Conservation (phyloP, 2,329 filamentous ascomycete genomes). For the Aspergillus arachidicola region DNA sequence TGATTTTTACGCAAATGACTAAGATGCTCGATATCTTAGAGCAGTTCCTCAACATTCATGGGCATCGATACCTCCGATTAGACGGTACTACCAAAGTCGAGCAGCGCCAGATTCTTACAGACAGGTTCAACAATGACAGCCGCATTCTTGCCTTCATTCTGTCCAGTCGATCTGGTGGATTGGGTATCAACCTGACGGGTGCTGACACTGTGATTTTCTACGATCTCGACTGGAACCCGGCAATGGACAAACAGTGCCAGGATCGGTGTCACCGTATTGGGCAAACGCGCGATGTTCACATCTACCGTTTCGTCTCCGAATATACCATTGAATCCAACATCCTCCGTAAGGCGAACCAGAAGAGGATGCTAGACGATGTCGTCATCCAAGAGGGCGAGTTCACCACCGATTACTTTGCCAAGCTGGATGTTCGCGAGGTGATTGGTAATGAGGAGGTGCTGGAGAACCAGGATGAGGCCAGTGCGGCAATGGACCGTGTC, state of each 20-base stretch:
- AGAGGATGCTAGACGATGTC: conserved; percentile 95
- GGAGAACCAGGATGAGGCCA: conserved; percentile 71
- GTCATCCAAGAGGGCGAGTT: conserved; percentile 98
- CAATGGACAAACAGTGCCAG: conserved; percentile 99
- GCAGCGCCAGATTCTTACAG: conserved; percentile 90
- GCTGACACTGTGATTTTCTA: conserved; percentile 99
- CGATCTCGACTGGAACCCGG: conserved; percentile 98
- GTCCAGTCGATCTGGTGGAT: conserved; percentile 87
- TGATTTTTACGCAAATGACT: conserved; percentile 99
- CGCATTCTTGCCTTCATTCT: conserved; percentile 95
- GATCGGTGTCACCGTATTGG: conserved; percentile 96
- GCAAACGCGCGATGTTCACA: conserved; percentile 95
- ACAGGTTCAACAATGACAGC: conserved; percentile 93
- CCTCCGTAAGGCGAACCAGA: conserved; percentile 92
- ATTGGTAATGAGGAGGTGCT: conserved; percentile 58
- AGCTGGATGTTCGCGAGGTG: conserved; percentile 69
- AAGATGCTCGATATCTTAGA: conserved; percentile 97
- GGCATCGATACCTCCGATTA: conserved; percentile 91
- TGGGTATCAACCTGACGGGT: conserved; percentile 95
- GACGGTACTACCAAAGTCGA: conserved; percentile 97
- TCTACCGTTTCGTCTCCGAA: conserved; percentile 90
- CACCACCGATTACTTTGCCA: conserved; percentile 94
- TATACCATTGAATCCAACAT: conserved; percentile 99
- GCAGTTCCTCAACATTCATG: conserved; percentile 96
- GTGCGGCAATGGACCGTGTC: conserved; percentile 82